Evolutionary conservation across 2,329 filamentous ascomycete species (phyloP).

Genomic region (Escovopsis weberi): DNA sequence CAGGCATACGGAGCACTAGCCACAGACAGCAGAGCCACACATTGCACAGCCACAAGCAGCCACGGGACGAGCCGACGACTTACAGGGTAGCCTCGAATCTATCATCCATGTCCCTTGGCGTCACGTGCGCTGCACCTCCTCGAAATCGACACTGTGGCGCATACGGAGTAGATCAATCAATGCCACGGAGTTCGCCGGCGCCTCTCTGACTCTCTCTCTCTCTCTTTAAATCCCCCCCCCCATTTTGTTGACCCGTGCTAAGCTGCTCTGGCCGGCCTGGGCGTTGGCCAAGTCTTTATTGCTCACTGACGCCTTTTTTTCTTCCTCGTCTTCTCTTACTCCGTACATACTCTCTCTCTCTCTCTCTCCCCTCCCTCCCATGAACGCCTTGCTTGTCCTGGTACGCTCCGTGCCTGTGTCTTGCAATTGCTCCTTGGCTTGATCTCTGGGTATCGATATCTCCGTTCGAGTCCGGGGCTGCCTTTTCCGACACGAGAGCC

Average conservation of each 20-base stretch:
- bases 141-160: neutral
- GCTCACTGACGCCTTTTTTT: neutral
- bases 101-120: too few relatives aligned
- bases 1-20: neutral
- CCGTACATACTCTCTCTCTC: too few relatives aligned
- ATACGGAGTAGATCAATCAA: neutral
- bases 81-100: too few relatives aligned
- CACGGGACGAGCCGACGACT: neutral
- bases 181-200: neutral
- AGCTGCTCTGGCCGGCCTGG: neutral
- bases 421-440: too few relatives aligned
- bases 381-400: neutral
- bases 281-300: neutral
- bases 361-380: neutral
- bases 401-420: too few relatives aligned
- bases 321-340: too few relatives aligned
- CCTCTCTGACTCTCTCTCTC: too few relatives aligned
- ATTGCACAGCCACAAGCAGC: slow-evolving; percentile 1
- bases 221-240: too few relatives aligned
- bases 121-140: neutral
- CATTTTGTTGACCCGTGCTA: too few relatives aligned
- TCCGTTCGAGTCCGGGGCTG: neutral
- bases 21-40: slow-evolving; percentile 2
- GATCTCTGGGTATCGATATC: too few relatives aligned
- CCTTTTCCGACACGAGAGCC: neutral